Evolutionary conservation across 2,329 filamentous ascomycete genomes (phyloP), one percentile per base, ranked within the genome.

Genomic region (Trichothecium roseum): DNA sequence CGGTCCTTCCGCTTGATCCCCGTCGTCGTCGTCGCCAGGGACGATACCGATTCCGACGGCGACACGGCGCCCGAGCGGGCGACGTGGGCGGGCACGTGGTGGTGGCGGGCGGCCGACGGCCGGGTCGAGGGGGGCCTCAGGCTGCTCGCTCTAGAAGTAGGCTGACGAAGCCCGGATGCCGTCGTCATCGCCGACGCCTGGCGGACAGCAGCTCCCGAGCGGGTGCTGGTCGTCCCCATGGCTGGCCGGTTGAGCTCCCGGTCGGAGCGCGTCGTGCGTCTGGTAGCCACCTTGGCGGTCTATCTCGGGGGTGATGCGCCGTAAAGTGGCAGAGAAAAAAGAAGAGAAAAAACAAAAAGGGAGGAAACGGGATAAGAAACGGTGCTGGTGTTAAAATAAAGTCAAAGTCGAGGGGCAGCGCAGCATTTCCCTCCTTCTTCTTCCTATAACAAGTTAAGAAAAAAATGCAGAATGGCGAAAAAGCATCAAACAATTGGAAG

Each of bases 1-100:
- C 84, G 75, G 48, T 91, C 84, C 58, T 94, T 94, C 51, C 88
- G 79, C 66, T 95, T 94, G 30, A 68, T 60, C 4, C 82, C 81
- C 36, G 72, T 68, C 34, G 69, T 68, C 18, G 72, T 59, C 4
- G 82, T 81, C 35, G 72, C n/a, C n/a, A n/a, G n/a, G 12, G 68
- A 66, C 24, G 40, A 37, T 12, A 82, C 53, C 4, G 81, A 81
- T 30, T 76, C 72, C 41, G 79, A 72, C n/a, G 84, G 82, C 4
- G 85, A 87, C 13, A 68, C 59, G 20, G 77, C 62, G 24, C 58
- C 56, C 16, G 40, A 39, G 16, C 34, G 30, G 8, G 30, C 31
- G 13, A 31, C 28, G 9, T 15, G 28, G 30, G 30, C 24, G 18
- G 30, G 26, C 24, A 40, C 41, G 34, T 53, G 43, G 38, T 53